Evolutionary conservation across 2,329 filamentous ascomycete species (phyloP).

Genomic region (Cladosporium sp.): DNA sequence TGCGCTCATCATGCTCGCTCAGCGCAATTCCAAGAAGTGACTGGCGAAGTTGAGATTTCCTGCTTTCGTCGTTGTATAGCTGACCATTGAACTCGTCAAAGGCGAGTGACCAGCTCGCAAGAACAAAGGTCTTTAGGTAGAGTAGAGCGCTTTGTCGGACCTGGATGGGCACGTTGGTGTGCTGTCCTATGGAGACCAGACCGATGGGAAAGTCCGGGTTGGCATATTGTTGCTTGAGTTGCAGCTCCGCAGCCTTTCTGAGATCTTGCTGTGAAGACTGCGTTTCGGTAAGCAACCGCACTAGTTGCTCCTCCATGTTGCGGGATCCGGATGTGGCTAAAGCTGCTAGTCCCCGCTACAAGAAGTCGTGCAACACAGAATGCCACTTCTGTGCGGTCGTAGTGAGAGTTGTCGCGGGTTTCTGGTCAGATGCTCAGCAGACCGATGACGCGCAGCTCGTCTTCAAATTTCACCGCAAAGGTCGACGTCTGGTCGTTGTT

Average conservation of each 20-base stretch:
- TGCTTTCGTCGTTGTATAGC: constrained; percentile 66
- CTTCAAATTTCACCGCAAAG: constrained; percentile 15
- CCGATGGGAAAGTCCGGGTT: constrained; percentile 73
- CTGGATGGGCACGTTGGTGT: constrained; percentile 69
- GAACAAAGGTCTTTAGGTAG: constrained; percentile 78
- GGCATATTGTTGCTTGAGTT: constrained; percentile 69
- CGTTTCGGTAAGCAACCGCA: constrained; percentile 82
- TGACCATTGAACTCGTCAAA: constrained; percentile 69
- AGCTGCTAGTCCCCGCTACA: constrained; percentile 18
- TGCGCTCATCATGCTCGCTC: constrained; percentile 72
- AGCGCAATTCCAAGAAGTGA: constrained; percentile 76
- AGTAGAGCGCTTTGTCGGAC: constrained; percentile 83
- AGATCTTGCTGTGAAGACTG: constrained; percentile 74
- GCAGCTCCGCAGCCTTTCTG: constrained; percentile 82
- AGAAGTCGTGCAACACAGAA: constrained; percentile 21
- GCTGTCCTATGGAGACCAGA: constrained; percentile 77
- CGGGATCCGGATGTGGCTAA: constrained; percentile 30
- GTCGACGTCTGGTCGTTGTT: constrained; percentile 11
- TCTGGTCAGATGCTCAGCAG: neutral
- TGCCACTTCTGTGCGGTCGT: constrained; percentile 17
- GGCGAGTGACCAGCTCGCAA: constrained; percentile 77
- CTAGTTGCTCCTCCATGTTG: constrained; percentile 86
- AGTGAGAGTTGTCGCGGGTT: neutral
- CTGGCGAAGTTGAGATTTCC: constrained; percentile 71
- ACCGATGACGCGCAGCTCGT: constrained; percentile 12